phyloP scores from a whole-genome alignment of 2,329 filamentous ascomycete genomes.

The Emergomyces africanus region DNA sequence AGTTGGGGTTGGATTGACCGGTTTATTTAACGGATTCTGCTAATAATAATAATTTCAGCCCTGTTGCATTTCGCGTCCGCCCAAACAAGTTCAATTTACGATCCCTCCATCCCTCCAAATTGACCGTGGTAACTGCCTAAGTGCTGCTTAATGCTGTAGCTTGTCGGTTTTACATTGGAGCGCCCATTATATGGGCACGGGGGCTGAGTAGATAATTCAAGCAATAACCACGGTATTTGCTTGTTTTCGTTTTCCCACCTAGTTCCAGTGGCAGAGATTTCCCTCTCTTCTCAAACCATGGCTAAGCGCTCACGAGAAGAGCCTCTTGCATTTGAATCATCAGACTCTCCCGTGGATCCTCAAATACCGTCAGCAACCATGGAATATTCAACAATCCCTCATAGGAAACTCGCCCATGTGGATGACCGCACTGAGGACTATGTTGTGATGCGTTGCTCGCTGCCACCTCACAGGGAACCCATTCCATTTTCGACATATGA shows the following conservation, averaged over 20 bases:
- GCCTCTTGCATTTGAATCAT: neutral
- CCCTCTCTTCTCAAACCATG: conserved; percentile 30
- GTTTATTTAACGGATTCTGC: too few species aligned
- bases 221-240: neutral
- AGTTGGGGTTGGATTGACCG: too few species aligned
- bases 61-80: neutral
- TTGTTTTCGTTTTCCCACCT: neutral
- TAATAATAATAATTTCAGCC: neutral
- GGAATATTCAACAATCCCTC: conserved; percentile 5
- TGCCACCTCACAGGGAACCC: conserved; percentile 64
- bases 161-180: neutral
- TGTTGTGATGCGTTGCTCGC: conserved; percentile 59
- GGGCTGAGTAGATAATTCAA: neutral
- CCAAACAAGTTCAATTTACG: neutral
- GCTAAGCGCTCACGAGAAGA: conserved; percentile 47
- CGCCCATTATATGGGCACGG: neutral
- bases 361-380: conserved; percentile 21
- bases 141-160: neutral
- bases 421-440: conserved; percentile 27
- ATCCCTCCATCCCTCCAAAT: neutral
- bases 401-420: conserved; percentile 48
- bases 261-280: neutral
- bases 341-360: conserved; percentile 24
- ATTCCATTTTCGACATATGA: conserved; percentile 60
- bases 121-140: neutral